Evolutionary conservation across 2,329 filamentous ascomycete species (phyloP), one percentile per base, ranked within the genome.

Genomic region (Neonectria faginata): DNA sequence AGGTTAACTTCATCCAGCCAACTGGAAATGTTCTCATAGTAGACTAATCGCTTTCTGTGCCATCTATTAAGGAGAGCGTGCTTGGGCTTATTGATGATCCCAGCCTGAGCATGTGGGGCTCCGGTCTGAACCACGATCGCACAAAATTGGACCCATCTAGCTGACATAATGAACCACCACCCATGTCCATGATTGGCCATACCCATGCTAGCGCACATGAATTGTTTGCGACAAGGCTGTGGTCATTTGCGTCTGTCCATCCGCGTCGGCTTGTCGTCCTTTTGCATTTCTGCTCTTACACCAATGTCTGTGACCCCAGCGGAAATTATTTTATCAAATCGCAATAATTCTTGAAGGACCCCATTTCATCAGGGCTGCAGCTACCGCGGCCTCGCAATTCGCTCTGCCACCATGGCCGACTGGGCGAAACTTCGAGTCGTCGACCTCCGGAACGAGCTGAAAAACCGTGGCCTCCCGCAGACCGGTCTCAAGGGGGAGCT

Each of bases 401-500:
- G 60, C 42, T 50, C 25, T 61, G 57, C 18, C 70, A 79, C 64
- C 67, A 86, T 85, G 83, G 79, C 80, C 56, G 85, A 87, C 70
- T 88, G 84, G 81, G 79, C 78, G 66, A 85, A 81, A 78, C 85
- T 90, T 74, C 94, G 92, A 80, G 92, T 95, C 67, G 83, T 89
- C 36, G 91, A 94, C 73, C 85, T 95, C 63, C 91, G 90, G 78
- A 87, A 88, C 22, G 91, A 94, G 81, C 84, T 94, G 45, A 93
- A 92, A 79, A 84, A 83, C 63, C 87, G 91, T 67, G 89, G 89
- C n/a, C 85, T 94, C 42, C 82, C 88, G 6, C 86, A 89, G 66
- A 86, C 87, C 25, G 92, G 92, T 9, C 84, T 93, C 57, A 92
- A 94, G 76, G 85, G 89, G 25, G 91, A 91, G 64, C 86, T 94